A percentile compares a stretch with the other conserved stretches of the same genome.
phyloP scores from a whole-genome alignment of 768 basidiomycete species.

The Phanerochaete carnosa region DNA sequence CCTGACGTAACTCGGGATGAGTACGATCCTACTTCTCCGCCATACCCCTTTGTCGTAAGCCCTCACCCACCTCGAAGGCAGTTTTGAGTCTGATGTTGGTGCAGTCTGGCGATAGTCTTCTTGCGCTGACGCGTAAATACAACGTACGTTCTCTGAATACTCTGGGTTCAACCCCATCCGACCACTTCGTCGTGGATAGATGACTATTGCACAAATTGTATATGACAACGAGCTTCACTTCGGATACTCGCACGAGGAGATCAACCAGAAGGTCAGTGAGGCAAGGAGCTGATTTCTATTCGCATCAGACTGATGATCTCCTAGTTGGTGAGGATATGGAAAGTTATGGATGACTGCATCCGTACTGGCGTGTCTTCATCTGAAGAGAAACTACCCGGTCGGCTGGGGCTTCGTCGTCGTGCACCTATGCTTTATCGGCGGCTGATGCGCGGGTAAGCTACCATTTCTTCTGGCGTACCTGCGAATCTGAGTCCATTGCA shows the following conservation, averaged over 20 bases:
- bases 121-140: constrained; percentile 73
- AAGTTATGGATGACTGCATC: constrained; percentile 92
- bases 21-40: constrained; percentile 55
- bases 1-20: constrained; percentile 21
- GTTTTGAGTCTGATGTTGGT: background rate
- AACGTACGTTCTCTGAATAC: constrained; percentile 53
- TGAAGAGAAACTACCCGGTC: constrained; percentile 83
- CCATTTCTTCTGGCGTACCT: constrained; percentile 1
- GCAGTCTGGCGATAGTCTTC: constrained; percentile 65
- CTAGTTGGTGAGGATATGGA: constrained; percentile 76
- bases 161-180: background rate
- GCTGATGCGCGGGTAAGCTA: constrained; percentile 78
- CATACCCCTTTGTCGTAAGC: constrained; percentile 64
- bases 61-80: background rate
- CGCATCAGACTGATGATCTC: background rate
- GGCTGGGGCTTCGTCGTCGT: constrained; percentile 71
- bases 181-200: constrained; percentile 37
- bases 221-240: constrained; percentile 89
- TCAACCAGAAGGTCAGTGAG: constrained; percentile 59
- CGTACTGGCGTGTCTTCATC: constrained; percentile 76
- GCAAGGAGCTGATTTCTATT: background rate
- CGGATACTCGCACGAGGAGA: constrained; percentile 71
- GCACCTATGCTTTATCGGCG: constrained; percentile 89
- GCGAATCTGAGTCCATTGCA: background rate
- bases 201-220: constrained; percentile 92